Base-by-base conservation (phyloP, 257 asterid species). In the Solanum pinnatisectum region DNA sequence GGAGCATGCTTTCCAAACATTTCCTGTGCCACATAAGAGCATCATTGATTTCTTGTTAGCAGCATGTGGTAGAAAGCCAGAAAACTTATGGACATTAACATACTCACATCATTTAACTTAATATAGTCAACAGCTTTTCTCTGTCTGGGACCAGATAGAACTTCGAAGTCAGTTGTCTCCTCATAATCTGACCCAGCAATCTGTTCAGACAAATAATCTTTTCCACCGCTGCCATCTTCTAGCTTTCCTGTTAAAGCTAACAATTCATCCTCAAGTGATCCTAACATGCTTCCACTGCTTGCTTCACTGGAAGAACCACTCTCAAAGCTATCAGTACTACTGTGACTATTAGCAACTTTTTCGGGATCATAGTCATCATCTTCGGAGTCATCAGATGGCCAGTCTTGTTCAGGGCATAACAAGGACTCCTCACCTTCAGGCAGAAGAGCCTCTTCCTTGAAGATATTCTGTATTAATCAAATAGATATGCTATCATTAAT, bases 341-440 rank as follows among this genome's bases (percentile, higher is more conserved):
- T 92, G 90, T 91, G 87, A 91, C 94, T 91, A 88, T 86, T 87
- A 59, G 90, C 94, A 63, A 92, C 87, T 78, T 94, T 90, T 88
- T 94, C 94, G 32, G 99, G 99, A 89, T 95, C 95, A 90, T 96
- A 97, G 90, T 97, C 99, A 90, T 89, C 95, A 87, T 97, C 99
- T 91, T 94, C 94, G 65, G 99, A 97, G 89, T 97, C 99, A 90
- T 97, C 99, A 8, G 99, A 96, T 15, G 99, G 99, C 99, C 98
- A 97, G 85, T 95, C 98, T 84, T 94, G 96, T 87, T 92, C 96
- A 25, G 88, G 92, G 89, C 88, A 90, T 46, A 93, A 86, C 88
- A 88, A 86, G 35, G 94, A 88, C 90, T 90, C 95, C 90, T 90
- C 93, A 74, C 91, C 95, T 86, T 94, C 96, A 39, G 96, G 98